Conservation (phyloP, 768 basidiomycete species). For the Suillus placidus region DNA sequence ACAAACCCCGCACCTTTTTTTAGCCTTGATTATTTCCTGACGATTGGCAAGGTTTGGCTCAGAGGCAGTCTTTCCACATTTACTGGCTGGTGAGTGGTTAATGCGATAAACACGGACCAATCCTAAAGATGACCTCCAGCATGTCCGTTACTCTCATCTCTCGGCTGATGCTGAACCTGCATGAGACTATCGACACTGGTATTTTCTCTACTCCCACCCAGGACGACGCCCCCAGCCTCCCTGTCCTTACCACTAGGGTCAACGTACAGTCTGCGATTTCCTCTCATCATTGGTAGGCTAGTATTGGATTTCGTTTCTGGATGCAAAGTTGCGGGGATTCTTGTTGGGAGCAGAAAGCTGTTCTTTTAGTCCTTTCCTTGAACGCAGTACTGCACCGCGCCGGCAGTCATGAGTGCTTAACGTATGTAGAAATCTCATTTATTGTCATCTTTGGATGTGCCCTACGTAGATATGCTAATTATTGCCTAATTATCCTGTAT, state of each 20-base stretch:
- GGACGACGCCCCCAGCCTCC: background rate
- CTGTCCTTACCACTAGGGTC: conserved; percentile 1
- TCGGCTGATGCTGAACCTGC: background rate
- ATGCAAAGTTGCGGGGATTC: background rate
- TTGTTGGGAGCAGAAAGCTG: background rate
- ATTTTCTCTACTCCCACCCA: background rate
- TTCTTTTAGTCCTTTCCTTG: background rate
- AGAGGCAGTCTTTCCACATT: background rate
- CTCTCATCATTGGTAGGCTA: background rate
- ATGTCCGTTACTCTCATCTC: background rate
- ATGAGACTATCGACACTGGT: background rate
- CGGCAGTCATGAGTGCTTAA: background rate
- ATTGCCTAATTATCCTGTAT: no score
- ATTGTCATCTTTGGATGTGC: no score
- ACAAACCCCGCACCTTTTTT: background rate
- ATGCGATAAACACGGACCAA: background rate
- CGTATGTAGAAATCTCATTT: background rate
- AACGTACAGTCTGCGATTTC: background rate
- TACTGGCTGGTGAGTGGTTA: background rate
- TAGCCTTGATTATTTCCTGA: background rate
- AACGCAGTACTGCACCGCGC: background rate
- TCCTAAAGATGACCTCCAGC: background rate
- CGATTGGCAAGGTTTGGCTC: background rate
- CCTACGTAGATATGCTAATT: background rate
- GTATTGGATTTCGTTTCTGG: background rate